These are phyloP conservation scores for Eutypa lata DNA, from an alignment of 2,329 filamentous ascomycete species.

Conservation along the genomic window DNA sequence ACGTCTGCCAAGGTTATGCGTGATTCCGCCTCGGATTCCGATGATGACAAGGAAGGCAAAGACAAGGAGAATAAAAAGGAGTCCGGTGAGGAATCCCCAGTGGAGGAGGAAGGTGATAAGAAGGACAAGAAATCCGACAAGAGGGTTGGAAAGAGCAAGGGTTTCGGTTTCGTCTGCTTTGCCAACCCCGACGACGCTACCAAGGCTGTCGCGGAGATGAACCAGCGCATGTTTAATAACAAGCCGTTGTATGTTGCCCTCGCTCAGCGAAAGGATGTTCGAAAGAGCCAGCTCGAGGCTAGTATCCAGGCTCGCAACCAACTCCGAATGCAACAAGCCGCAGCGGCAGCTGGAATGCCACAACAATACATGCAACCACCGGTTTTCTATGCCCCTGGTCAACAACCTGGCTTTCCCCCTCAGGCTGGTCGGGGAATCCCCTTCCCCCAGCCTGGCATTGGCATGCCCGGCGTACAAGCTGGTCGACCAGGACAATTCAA, in stretches of 20 bases:
- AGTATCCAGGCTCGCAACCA: constrained; percentile 99
- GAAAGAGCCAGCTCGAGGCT: constrained; percentile 98
- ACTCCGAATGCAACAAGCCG: constrained; percentile 95
- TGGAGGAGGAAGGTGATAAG: constrained; percentile 51
- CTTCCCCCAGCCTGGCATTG: constrained; percentile 63
- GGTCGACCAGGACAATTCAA: constrained; percentile 81
- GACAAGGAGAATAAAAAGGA: constrained; percentile 48
- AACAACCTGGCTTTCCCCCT: constrained; percentile 69
- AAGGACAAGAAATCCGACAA: constrained; percentile 61
- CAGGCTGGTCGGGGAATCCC: constrained; percentile 64
- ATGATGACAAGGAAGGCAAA: constrained; percentile 52
- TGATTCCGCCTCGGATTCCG: constrained; percentile 61
- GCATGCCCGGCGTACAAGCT: constrained; percentile 69
- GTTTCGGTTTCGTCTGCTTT: constrained; percentile 99
- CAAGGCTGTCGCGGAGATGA: constrained; percentile 99
- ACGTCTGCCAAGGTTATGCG: constrained; percentile 99
- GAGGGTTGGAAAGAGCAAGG: constrained; percentile 96
- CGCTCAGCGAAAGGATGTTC: constrained; percentile 98
- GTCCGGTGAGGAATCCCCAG: constrained; percentile 47
- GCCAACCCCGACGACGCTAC: constrained; percentile 98
- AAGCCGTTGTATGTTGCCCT: constrained; percentile 98
- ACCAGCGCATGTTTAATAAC: constrained; percentile 96
- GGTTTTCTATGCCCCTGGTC: constrained; percentile 87
- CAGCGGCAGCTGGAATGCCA: constrained; percentile 83
- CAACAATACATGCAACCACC: constrained; percentile 84